Evolutionary conservation across 129 eudicot species (phyloP).

Genomic region (Chrysanthemum makinoi): DNA sequence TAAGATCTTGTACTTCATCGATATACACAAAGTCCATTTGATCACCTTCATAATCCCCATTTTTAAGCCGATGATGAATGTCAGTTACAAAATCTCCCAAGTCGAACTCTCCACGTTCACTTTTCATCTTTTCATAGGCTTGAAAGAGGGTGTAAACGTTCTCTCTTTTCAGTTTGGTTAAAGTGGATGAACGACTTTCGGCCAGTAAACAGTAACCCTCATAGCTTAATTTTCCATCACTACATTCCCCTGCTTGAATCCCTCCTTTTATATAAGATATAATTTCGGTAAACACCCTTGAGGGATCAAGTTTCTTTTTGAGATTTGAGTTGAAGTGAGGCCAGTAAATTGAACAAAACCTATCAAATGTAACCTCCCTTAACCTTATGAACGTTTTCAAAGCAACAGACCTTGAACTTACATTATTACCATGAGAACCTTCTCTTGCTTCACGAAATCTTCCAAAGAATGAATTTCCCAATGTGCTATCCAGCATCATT

Average conservation of each 20-base stretch:
- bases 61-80: slow-evolving; percentile 37
- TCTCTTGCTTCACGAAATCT: slow-evolving; percentile 33
- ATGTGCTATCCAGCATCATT: slow-evolving; percentile 54
- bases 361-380: slow-evolving; percentile 47
- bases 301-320: slow-evolving; percentile 48
- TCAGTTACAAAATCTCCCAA: slow-evolving; percentile 50
- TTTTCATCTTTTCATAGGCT: slow-evolving; percentile 47
- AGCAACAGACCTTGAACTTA: slow-evolving; percentile 33
- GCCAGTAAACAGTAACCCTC: slow-evolving; percentile 35
- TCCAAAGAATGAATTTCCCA: slow-evolving; percentile 43
- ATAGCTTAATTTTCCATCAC: slow-evolving; percentile 22
- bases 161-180: slow-evolving; percentile 27
- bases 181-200: slow-evolving; percentile 33
- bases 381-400: slow-evolving; percentile 36
- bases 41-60: slow-evolving; percentile 28
- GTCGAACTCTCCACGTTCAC: slow-evolving; percentile 46
- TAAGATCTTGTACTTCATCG: slow-evolving; percentile 53
- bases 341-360: slow-evolving; percentile 41
- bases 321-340: slow-evolving; percentile 42
- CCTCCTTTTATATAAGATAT: slow-evolving; percentile 50
- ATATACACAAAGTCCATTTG: slow-evolving; percentile 46
- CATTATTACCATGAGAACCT: not conserved
- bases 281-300: slow-evolving; percentile 47
- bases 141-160: slow-evolving; percentile 37
- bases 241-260: slow-evolving; percentile 10